These are phyloP conservation scores for Tetratostichococcus sp. DNA, from an alignment of 139 green algal species.

Conservation along the genomic window DNA sequence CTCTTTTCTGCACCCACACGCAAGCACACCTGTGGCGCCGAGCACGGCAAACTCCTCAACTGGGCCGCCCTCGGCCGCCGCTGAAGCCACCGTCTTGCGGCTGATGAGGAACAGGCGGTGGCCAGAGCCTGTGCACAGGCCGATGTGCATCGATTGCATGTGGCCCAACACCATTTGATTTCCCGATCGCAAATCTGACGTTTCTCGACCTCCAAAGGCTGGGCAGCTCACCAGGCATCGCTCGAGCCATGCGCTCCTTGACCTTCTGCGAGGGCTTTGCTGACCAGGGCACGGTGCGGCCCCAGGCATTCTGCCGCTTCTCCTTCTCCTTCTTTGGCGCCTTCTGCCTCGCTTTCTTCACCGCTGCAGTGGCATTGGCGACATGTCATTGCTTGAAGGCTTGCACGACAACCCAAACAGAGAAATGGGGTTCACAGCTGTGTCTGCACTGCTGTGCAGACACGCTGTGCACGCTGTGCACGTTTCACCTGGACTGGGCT, in stretches of 20 bases:
- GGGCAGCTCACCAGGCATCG: conserved; percentile 25
- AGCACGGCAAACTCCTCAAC: conserved; percentile 52
- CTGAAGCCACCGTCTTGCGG: conserved; percentile 21
- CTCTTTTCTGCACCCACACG: too few relatives aligned
- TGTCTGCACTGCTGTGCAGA: too few relatives aligned
- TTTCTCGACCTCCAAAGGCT: background rate
- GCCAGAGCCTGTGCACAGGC: conserved; percentile 35
- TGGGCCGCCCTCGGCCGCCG: conserved; percentile 23
- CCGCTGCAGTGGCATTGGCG: too few relatives aligned
- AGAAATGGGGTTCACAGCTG: too few relatives aligned
- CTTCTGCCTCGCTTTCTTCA: conserved; percentile 17
- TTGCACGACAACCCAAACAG: too few relatives aligned
- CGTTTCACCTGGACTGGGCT: background rate
- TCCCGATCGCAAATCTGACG: conserved; percentile 4
- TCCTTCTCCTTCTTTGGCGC: conserved; percentile 17
- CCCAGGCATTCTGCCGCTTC: conserved; percentile 13
- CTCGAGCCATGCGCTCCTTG: conserved; percentile 26
- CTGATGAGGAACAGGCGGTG: conserved; percentile 56
- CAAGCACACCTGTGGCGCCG: conserved; percentile 36
- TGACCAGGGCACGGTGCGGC: conserved; percentile 20
- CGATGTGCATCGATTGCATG: too few relatives aligned
- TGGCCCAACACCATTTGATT: too few relatives aligned
- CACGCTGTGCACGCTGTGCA: conserved; percentile 2
- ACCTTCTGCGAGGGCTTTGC: conserved; percentile 16
- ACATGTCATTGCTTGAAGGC: too few relatives aligned